These are phyloP conservation scores for Russula sp. DNA, from an alignment of 768 basidiomycete species.

Conservation along the genomic window DNA sequence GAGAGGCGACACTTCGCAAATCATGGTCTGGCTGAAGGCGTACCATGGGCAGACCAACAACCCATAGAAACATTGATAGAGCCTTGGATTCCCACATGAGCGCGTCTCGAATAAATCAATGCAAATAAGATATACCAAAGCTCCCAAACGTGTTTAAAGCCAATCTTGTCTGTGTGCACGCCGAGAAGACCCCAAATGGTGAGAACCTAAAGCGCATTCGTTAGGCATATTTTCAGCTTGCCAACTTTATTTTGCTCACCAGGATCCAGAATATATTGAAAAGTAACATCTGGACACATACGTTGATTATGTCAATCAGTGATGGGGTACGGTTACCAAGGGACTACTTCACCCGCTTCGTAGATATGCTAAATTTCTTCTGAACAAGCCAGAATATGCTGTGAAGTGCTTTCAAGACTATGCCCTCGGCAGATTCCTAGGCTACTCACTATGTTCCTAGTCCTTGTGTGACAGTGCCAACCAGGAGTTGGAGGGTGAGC, in stretches of 20 bases:
- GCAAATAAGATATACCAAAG: constrained; percentile 43
- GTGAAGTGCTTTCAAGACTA: neutral
- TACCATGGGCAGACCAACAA: constrained; percentile 76
- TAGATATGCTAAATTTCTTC: constrained; percentile 53
- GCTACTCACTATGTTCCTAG: constrained; percentile 57
- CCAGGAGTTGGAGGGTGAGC: constrained; percentile 57
- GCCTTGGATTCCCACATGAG: constrained; percentile 33
- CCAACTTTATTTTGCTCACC: constrained; percentile 29
- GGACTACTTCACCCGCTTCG: constrained; percentile 43
- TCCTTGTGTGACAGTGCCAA: constrained; percentile 57
- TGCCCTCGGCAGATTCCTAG: neutral
- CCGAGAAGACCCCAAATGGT: constrained; percentile 73
- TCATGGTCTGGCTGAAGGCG: constrained; percentile 79
- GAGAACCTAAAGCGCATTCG: constrained; percentile 37
- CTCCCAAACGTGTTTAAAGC: constrained; percentile 81
- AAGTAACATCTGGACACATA: constrained; percentile 50
- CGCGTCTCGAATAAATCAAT: neutral
- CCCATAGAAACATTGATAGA: constrained; percentile 64
- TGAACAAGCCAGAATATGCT: constrained; percentile 67
- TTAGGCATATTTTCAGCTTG: neutral
- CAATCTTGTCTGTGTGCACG: constrained; percentile 65
- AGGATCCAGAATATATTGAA: constrained; percentile 72
- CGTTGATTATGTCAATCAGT: neutral
- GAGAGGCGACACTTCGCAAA: constrained; percentile 66
- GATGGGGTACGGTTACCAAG: neutral